These are phyloP conservation scores for Elongisporangium prolatum DNA, from an alignment of 352 stramenopile genomes.

Conservation along the genomic window DNA sequence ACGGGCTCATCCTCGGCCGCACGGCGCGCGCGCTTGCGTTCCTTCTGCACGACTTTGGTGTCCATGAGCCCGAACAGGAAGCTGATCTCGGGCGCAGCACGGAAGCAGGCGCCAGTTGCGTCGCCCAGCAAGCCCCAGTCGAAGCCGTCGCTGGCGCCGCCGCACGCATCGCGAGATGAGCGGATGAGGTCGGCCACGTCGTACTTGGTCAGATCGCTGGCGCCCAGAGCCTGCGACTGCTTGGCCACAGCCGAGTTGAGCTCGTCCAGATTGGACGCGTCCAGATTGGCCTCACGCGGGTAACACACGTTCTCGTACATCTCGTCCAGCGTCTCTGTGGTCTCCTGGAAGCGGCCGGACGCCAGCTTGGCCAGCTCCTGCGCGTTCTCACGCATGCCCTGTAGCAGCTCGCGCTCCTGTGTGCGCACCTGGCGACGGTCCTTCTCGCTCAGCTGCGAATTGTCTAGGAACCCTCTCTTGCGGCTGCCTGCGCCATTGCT, in stretches of 20 bases:
- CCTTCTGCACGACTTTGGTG: conserved; percentile 69
- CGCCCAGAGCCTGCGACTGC: conserved; percentile 62
- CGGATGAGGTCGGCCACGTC: conserved; percentile 65
- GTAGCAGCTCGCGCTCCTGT: conserved; percentile 71
- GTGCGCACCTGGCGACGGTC: conserved; percentile 70
- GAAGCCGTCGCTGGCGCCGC: conserved; percentile 21
- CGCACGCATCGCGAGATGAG: conserved; percentile 34
- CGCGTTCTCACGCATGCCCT: conserved; percentile 70
- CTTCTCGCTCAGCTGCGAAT: conserved; percentile 63
- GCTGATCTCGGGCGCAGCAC: conserved; percentile 59
- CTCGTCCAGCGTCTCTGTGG: conserved; percentile 57
- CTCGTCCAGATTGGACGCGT: conserved; percentile 79
- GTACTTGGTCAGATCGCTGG: conserved; percentile 79
- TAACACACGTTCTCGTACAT: conserved; percentile 82
- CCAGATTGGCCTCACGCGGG: conserved; percentile 74
- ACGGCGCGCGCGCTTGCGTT: conserved; percentile 45
- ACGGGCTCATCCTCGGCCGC: conserved; percentile 42
- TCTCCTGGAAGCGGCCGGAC: conserved; percentile 50
- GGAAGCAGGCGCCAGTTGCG: conserved; percentile 66
- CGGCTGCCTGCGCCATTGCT: neutral
- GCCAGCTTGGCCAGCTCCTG: conserved; percentile 58
- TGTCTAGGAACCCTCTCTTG: conserved; percentile 50
- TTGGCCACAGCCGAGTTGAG: conserved; percentile 73
- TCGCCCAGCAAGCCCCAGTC: conserved; percentile 63
- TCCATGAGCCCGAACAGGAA: conserved; percentile 79